These are phyloP conservation scores for Adansonia grandidieri DNA, from an alignment of 441 rosid species.

Conservation along the genomic window DNA sequence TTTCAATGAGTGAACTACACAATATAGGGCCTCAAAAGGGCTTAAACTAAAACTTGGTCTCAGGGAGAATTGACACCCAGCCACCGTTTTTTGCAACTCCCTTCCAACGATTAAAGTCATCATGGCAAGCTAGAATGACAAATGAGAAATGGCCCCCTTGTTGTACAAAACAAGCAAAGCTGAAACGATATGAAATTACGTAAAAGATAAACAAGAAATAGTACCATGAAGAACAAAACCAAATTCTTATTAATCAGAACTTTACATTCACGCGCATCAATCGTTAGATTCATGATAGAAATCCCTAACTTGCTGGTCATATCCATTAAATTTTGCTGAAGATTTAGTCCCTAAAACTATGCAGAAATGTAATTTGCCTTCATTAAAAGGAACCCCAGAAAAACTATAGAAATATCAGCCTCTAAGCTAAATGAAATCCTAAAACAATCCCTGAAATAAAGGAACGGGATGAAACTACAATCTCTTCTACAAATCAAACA, in stretches of 20 bases:
- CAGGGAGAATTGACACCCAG: background rate
- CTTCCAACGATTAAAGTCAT: background rate
- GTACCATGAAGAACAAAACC: constrained; percentile 4
- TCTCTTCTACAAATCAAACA: background rate
- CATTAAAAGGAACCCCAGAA: background rate
- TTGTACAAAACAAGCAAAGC: background rate
- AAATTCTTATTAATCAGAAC: background rate
- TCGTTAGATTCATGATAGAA: background rate
- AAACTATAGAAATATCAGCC: background rate
- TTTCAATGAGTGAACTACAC: background rate
- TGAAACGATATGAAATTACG: background rate
- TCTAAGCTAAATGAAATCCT: background rate
- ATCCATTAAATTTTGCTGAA: background rate
- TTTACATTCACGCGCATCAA: background rate
- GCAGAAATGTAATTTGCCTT: background rate
- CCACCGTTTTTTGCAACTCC: background rate
- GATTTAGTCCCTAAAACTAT: background rate
- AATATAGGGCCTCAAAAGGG: background rate
- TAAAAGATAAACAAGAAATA: background rate
- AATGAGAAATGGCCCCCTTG: no score
- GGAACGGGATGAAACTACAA: background rate
- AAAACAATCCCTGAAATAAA: no score
- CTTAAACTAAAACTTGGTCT: background rate
- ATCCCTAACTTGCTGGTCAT: background rate
- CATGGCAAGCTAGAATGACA: background rate